These are phyloP conservation scores for Alternaria consortialis DNA, from an alignment of 2,329 filamentous ascomycete species.

Conservation along the genomic window DNA sequence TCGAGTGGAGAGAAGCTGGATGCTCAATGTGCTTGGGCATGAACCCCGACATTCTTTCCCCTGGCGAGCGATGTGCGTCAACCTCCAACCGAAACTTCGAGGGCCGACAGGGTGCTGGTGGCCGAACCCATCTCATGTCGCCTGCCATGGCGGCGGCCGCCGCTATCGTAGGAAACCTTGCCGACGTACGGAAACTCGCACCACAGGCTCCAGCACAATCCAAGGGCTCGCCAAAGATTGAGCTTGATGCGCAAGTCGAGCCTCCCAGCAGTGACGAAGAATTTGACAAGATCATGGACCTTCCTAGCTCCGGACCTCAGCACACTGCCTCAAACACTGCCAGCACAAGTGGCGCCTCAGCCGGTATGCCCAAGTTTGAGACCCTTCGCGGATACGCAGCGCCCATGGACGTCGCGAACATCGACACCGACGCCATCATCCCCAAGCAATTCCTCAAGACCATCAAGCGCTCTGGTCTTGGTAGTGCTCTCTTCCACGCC, in stretches of 20 bases:
- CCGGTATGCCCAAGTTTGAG: slow-evolving; percentile 84
- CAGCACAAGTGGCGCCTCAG: slow-evolving; percentile 56
- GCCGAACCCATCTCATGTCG: slow-evolving; percentile 94
- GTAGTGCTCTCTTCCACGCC: slow-evolving; percentile 84
- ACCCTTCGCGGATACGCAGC: slow-evolving; percentile 87
- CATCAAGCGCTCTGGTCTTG: slow-evolving; percentile 96
- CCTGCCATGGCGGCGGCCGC: slow-evolving; percentile 95
- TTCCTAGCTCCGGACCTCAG: slow-evolving; percentile 67
- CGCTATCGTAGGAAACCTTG: slow-evolving; percentile 87
- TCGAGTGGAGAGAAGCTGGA: slow-evolving; percentile 97
- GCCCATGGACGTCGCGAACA: slow-evolving; percentile 85
- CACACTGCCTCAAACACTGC: slow-evolving; percentile 67
- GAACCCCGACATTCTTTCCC: slow-evolving; percentile 97
- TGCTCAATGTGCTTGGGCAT: slow-evolving; percentile 99
- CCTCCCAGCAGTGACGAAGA: slow-evolving; percentile 69
- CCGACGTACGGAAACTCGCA: slow-evolving; percentile 85
- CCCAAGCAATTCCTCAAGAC: slow-evolving; percentile 99
- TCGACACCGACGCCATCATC: slow-evolving; percentile 99
- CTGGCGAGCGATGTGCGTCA: slow-evolving; percentile 90
- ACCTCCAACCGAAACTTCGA: slow-evolving; percentile 99
- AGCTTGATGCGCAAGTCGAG: slow-evolving; percentile 67
- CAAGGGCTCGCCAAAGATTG: slow-evolving; percentile 65
- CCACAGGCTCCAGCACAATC: slow-evolving; percentile 54
- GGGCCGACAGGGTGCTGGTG: slow-evolving; percentile 89
- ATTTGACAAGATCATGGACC: slow-evolving; percentile 69